These are phyloP conservation scores for Hypoxylon fragiforme DNA, from an alignment of 495 filamentous ascomycete genomes.

Conservation along the genomic window DNA sequence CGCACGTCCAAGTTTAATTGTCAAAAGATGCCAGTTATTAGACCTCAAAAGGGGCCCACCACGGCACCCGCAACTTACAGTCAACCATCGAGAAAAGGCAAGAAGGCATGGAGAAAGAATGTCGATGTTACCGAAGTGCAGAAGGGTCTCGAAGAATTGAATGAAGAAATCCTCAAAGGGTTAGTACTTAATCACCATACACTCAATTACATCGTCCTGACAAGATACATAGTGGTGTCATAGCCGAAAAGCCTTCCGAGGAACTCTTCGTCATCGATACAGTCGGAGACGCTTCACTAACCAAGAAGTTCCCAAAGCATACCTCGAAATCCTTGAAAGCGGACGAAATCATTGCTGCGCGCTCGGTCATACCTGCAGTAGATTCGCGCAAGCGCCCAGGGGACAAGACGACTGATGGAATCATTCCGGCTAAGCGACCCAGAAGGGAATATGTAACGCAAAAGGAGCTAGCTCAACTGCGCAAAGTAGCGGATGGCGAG, in stretches of 20 bases:
- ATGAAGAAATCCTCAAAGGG: slow-evolving; percentile 89
- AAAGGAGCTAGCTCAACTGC: slow-evolving; percentile 77
- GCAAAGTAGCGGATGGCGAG: slow-evolving; percentile 73
- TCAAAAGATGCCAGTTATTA: slow-evolving; percentile 39
- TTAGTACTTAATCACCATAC: slow-evolving; percentile 43
- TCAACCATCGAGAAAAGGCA: slow-evolving; percentile 93
- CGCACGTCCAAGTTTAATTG: not conserved
- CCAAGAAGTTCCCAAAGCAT: slow-evolving; percentile 64
- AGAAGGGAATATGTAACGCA: slow-evolving; percentile 74
- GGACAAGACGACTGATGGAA: slow-evolving; percentile 59
- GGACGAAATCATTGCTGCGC: slow-evolving; percentile 85
- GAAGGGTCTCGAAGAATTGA: slow-evolving; percentile 77
- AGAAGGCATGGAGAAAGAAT: slow-evolving; percentile 98
- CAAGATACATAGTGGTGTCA: slow-evolving; percentile 64
- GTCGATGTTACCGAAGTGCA: slow-evolving; percentile 87
- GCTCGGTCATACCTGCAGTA: slow-evolving; percentile 79
- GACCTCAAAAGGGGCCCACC: slow-evolving; percentile 38
- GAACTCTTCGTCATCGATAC: slow-evolving; percentile 85
- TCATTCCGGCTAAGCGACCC: slow-evolving; percentile 73
- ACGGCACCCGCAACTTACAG: slow-evolving; percentile 59
- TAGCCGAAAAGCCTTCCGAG: slow-evolving; percentile 74
- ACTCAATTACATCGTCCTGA: slow-evolving; percentile 25
- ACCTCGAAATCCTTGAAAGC: slow-evolving; percentile 72
- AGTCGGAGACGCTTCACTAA: slow-evolving; percentile 63
- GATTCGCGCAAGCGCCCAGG: slow-evolving; percentile 72